Base-by-base conservation (phyloP, 345 rosid genomes). In the Microthlaspi erraticum region DNA sequence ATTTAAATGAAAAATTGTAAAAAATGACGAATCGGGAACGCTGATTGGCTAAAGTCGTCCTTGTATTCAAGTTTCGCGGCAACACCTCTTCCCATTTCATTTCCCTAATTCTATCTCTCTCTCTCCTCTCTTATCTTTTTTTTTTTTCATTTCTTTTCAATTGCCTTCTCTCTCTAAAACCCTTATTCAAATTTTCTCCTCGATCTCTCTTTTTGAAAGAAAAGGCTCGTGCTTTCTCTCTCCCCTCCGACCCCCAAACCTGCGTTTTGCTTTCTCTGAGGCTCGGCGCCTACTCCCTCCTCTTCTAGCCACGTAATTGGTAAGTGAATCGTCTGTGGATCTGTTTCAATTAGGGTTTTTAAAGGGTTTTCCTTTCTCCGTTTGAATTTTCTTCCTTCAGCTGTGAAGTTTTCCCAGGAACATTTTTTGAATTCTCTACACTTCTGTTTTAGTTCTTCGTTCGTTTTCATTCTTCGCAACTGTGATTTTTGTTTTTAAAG, bases 41-140 rank as follows among this genome's bases (percentile, higher is more conserved):
- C 3, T 8, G 0, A 81, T 80, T 83, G 84, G 87, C 7, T 53
- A 39, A 43, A 39, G 26, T 34, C 13, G 68, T 77, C 81, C 60
- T 78, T 80, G 50, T 83, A 80, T 89, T 89, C 90, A 89, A 89
- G 96, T 89, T 89, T 89, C 92, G 91, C 92, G 96, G 96, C 89
- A 89, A 87, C 77, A 59, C 72, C 71, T 32, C 29, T 50, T 48
- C 77, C 37, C 74, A 65, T 58, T 70, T 72, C 42, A 34, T 31
- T 17, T 17, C 20, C 52, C 39, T 69, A 10, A 33, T n/a, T 33
- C 20, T 18, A 26, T 44, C 26, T 33, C 19, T 69, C 49, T 68
- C 29, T 26, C 29, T 26, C 29, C 29, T 26, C 70, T 64, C 69
- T 46, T 8, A 34, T 55, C 16, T 3, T 10, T 36, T 13, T 4